These are phyloP conservation scores for Fusarium sp. DNA, from an alignment of 2,329 filamentous ascomycete species.

Conservation along the genomic window DNA sequence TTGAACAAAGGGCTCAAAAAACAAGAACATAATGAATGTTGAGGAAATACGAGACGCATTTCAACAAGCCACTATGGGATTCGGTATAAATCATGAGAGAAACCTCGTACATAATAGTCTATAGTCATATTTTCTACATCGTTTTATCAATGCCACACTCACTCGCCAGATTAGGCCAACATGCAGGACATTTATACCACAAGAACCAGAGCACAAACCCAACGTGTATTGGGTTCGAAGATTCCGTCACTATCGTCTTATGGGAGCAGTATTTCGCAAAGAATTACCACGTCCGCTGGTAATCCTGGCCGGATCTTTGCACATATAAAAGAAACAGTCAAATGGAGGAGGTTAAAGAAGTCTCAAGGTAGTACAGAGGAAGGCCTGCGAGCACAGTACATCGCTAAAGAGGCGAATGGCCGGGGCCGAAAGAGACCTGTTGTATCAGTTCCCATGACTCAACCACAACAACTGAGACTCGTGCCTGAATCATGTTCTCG, in stretches of 20 bases:
- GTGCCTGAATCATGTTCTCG: not conserved
- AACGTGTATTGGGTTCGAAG: not conserved
- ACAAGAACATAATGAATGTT: not conserved
- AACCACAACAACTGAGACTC: not conserved
- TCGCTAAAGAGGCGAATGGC: not conserved
- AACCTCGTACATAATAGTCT: not conserved
- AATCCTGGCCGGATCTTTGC: conserved; percentile 9
- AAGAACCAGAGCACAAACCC: not conserved
- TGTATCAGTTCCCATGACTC: conserved; percentile 3
- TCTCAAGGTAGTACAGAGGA: not conserved
- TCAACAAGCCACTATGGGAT: not conserved
- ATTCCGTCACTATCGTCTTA: not conserved
- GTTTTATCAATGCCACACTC: not conserved
- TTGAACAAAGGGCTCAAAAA: not conserved
- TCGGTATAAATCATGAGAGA: not conserved
- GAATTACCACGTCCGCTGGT: not conserved
- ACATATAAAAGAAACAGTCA: not conserved
- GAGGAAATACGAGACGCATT: not conserved
- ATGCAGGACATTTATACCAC: conserved; percentile 7
- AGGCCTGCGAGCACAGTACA: not conserved
- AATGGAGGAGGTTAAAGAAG: not conserved
- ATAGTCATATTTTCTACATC: not conserved
- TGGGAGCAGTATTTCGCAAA: not conserved
- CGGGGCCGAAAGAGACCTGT: not conserved
- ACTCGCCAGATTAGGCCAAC: not conserved